Conservation (phyloP, 2,329 filamentous ascomycete species). For the Cercospora sp. region DNA sequence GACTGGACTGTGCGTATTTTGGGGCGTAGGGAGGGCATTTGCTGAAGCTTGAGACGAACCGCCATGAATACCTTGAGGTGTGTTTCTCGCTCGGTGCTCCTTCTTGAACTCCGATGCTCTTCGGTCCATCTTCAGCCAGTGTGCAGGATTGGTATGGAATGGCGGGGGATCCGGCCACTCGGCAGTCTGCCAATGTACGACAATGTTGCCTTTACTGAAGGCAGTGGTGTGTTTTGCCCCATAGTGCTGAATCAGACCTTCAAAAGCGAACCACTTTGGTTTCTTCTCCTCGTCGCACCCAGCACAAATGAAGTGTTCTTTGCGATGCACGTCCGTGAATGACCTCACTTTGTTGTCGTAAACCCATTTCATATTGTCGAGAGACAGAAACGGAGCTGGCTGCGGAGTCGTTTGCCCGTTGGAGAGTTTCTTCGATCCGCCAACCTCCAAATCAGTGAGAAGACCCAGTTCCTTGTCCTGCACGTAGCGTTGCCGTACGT, state of each 20-base stretch:
- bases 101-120: conserved; percentile 15
- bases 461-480: conserved; percentile 31
- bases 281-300: conserved; percentile 61
- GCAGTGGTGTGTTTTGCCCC: conserved; percentile 75
- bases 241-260: conserved; percentile 79
- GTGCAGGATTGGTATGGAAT: conserved; percentile 60
- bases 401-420: conserved; percentile 26
- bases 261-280: conserved; percentile 70
- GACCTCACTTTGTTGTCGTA: conserved; percentile 76
- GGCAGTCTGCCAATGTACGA: conserved; percentile 73
- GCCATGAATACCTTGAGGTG: conserved; percentile 20
- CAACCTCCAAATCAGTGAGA: conserved; percentile 25
- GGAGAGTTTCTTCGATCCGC: conserved; percentile 12
- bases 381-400: conserved; percentile 52
- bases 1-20: conserved; percentile 1
- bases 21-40: conserved; percentile 12
- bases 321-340: conserved; percentile 64
- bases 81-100: conserved; percentile 21
- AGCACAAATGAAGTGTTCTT: conserved; percentile 75
- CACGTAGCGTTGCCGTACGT: conserved; percentile 57
- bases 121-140: conserved; percentile 28
- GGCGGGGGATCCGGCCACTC: conserved; percentile 78
- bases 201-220: conserved; percentile 69
- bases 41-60: conserved; percentile 14
- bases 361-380: conserved; percentile 86